Conservation (phyloP, 352 stramenopile species). For the Peronospora farinosa region DNA sequence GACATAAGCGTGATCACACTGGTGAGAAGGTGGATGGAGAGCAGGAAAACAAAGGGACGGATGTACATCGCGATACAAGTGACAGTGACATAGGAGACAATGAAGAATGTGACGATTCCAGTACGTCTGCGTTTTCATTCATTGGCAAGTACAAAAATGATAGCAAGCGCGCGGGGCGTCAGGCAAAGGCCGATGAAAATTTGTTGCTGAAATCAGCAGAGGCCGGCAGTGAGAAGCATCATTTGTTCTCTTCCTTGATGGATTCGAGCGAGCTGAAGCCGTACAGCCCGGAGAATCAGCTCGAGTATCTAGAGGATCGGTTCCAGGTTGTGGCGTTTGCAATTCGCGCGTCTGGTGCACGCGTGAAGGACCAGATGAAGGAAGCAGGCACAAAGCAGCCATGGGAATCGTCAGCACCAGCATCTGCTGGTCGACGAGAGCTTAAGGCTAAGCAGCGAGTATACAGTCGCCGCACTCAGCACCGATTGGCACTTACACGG, state of each 20-base stretch:
- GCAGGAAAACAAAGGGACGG: slow-evolving; percentile 14
- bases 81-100: slow-evolving; percentile 32
- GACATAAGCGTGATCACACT: slow-evolving; percentile 25
- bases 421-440: slow-evolving; percentile 60
- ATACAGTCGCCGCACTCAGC: slow-evolving; percentile 57
- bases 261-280: slow-evolving; percentile 61
- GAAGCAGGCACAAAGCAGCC: slow-evolving; percentile 79
- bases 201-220: slow-evolving; percentile 22
- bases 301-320: slow-evolving; percentile 84
- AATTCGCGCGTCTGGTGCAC: slow-evolving; percentile 73
- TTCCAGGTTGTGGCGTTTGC: slow-evolving; percentile 87
- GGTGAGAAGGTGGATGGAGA: slow-evolving; percentile 14
- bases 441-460: slow-evolving; percentile 85
- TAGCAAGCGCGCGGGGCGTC: slow-evolving; percentile 28
- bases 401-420: slow-evolving; percentile 60
- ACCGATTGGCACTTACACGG: slow-evolving; percentile 56
- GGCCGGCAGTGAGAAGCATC: slow-evolving; percentile 18
- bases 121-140: slow-evolving; percentile 54
- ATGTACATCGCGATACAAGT: slow-evolving; percentile 19
- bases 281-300: slow-evolving; percentile 79
- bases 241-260: slow-evolving; percentile 37
- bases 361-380: slow-evolving; percentile 88
- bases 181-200: slow-evolving; percentile 23
- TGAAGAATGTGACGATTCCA: slow-evolving; percentile 24
- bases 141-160: slow-evolving; percentile 58